Evolutionary conservation across 2,329 filamentous ascomycete species (phyloP).

Genomic region (Phialophora macrospora): DNA sequence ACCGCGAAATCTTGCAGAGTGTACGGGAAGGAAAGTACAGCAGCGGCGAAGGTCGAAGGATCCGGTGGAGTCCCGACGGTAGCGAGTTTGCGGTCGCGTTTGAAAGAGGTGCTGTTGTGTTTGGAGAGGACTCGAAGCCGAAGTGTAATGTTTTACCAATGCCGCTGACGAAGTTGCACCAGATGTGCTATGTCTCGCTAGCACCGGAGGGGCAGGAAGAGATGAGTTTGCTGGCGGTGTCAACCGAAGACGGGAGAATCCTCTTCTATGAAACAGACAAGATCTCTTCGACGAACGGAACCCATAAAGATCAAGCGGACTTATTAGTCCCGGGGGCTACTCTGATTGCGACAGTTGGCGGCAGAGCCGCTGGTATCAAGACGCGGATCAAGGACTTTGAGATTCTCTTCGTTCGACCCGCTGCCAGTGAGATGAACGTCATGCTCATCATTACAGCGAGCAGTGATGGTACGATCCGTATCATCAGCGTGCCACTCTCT

Average conservation of each 20-base stretch:
- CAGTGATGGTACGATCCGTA: constrained; percentile 82
- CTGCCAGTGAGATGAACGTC: constrained; percentile 39
- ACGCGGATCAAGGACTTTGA: constrained; percentile 89
- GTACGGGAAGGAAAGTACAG: constrained; percentile 77
- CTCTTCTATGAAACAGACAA: constrained; percentile 75
- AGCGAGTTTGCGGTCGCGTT: constrained; percentile 90
- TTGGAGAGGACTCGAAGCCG: constrained; percentile 77
- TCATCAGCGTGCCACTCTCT: constrained; percentile 67
- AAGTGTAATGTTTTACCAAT: constrained; percentile 73
- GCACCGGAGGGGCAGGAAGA: constrained; percentile 50
- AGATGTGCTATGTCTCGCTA: constrained; percentile 70
- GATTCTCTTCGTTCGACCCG: constrained; percentile 56
- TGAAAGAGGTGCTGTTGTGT: constrained; percentile 81
- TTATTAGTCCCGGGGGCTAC: constrained; percentile 64
- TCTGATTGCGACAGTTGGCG: constrained; percentile 77
- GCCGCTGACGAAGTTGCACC: constrained; percentile 78
- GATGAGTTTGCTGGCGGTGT: constrained; percentile 69
- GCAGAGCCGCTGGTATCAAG: constrained; percentile 67
- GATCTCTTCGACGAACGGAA: constrained; percentile 41
- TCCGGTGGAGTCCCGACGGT: constrained; percentile 76
- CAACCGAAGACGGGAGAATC: constrained; percentile 88
- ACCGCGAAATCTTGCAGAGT: constrained; percentile 70
- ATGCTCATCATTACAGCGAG: constrained; percentile 72
- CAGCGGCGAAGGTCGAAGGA: constrained; percentile 79
- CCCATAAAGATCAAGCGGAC: constrained; percentile 50